Evolutionary conservation across 192 early-diverging fungal genomes (phyloP).

Genomic region (Geosiphon pyriformis): DNA sequence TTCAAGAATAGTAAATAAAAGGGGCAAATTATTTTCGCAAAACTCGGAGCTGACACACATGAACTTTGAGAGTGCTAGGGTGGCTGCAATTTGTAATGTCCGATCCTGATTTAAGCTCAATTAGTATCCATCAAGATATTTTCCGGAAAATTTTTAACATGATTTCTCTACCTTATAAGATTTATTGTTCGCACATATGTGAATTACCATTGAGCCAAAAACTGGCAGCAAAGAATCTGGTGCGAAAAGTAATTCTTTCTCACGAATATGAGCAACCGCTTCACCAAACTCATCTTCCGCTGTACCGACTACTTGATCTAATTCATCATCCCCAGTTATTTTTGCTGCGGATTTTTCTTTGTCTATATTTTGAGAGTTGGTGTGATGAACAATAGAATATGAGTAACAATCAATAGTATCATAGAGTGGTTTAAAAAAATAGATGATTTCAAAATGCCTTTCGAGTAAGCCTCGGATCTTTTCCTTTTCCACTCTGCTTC

Average conservation of each 20-base stretch:
- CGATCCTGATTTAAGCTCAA: conserved; percentile 51
- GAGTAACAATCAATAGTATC: too few species aligned
- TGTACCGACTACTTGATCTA: conserved; percentile 88
- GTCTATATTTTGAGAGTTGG: too few species aligned
- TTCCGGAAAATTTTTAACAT: not conserved
- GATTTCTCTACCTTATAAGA: conserved; percentile 61
- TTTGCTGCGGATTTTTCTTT: conserved; percentile 28
- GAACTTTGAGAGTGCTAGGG: conserved; percentile 86
- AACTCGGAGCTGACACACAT: conserved; percentile 96
- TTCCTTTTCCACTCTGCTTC: conserved; percentile 91
- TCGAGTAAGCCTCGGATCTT: conserved; percentile 41
- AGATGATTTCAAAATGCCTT: too few species aligned
- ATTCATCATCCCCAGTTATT: conserved; percentile 65
- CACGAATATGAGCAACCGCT: conserved; percentile 77
- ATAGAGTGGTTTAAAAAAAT: too few species aligned
- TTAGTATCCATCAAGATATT: conserved; percentile 13
- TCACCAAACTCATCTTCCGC: conserved; percentile 97
- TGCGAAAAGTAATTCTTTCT: conserved; percentile 86
- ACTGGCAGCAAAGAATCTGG: conserved; percentile 65
- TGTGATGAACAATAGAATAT: too few species aligned
- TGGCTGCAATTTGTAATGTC: conserved; percentile 83
- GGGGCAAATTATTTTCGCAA: conserved; percentile 86
- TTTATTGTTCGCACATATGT: conserved; percentile 77
- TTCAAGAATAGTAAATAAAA: conserved; percentile 87
- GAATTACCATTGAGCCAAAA: conserved; percentile 78